Evolutionary conservation across 345 rosid genomes (phyloP), one percentile per base, ranked within the genome.

Genomic region (Eutrema heterophyllum): DNA sequence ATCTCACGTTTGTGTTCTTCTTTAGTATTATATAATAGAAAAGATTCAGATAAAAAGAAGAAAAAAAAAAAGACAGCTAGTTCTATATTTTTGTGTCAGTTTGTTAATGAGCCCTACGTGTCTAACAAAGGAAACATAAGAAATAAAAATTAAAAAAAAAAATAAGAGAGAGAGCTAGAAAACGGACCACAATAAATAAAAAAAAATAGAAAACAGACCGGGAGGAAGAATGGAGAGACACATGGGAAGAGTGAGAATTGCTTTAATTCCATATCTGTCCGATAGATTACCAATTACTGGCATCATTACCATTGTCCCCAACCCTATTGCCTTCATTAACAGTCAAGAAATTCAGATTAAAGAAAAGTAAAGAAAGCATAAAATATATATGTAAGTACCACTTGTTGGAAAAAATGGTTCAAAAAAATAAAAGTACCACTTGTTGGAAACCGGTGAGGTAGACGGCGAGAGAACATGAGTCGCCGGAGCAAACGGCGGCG

Each of bases 401-500:
- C 96, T 84, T 94, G 97, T 64, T 94, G 95, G 74, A 84, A 66
- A 9, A n/a, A n/a, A n/a, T n/a, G n/a, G n/a, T n/a, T n/a, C n/a
- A n/a, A n/a, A n/a, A n/a, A n/a, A n/a, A n/a, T n/a, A n/a, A n/a
- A 41, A 29, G 27, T 85, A 93, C 98, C 59, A 91, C 96, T 84
- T 94, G 97, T 64, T 94, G 95, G 74, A 84, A 66, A 9, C 97
- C 96, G 51, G 91, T 69, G 82, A 91, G 91, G 78, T 85, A 93
- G 56, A 93, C 92, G 81, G 98, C 98, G 35, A 91, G 89, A 46
- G 98, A 91, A 77, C 98, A 93, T 61, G 88, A 76, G 24, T 86
- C 88, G 13, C 87, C 89, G 16, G 75, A 76, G 81, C 98, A 94
- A 61, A 94, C 85, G 8, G 98, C 97, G 2, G 68, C 24, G 89